Base-by-base conservation (phyloP, 768 basidiomycete genomes). In the Pleurotus citrinopileatus region DNA sequence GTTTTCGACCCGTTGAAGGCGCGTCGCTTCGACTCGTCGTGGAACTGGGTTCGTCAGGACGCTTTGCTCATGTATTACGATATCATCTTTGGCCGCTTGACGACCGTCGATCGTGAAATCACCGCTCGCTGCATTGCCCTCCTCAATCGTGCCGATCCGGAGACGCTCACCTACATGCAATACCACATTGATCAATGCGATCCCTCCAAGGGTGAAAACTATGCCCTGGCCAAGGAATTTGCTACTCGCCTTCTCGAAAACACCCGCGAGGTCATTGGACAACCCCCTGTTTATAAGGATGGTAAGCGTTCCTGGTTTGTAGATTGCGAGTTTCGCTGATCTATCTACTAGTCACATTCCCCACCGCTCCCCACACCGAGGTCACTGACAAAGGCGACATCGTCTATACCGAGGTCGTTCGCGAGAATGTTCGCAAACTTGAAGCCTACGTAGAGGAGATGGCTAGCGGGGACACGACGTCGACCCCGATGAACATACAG, bases 21-120 rank as follows among this genome's bases (percentile, higher is more conserved):
- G 10, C 91, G 97, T 42, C 94, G 89, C 66, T 98, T 99, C 77
- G 95, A 98, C 67, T 98, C 96, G 2, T 94, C 90, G 4, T 99
- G 96, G 97, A 99, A 99, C 67, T 99, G 97, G 97, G 96, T 89
- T 42, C 87, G 96, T 56, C 97, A 99, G 73, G 95, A 97, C 57
- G 93, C 94, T 13, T 77, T 98, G 23, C 75, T 93, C 56, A 95
- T 99, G 93, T 98, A 87, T 75, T 98, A 95, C 71, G 96, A 98
- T 68, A 97, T 99, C 72, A 94, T 99, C 62, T 94, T 94, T 61
- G 97, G 97, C 44, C 86, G 89, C 42, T 82, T 97, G 53, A 94
- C 88, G 20, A 94, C 93, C 15, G 91, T 98, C 59, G 94, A 98
- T 65, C 89, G 94, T 50, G 94, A 96, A 67, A 94, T 95, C 69